phyloP scores from a whole-genome alignment of 139 green algal genomes.

The Chlamydomonas eustigma region DNA sequence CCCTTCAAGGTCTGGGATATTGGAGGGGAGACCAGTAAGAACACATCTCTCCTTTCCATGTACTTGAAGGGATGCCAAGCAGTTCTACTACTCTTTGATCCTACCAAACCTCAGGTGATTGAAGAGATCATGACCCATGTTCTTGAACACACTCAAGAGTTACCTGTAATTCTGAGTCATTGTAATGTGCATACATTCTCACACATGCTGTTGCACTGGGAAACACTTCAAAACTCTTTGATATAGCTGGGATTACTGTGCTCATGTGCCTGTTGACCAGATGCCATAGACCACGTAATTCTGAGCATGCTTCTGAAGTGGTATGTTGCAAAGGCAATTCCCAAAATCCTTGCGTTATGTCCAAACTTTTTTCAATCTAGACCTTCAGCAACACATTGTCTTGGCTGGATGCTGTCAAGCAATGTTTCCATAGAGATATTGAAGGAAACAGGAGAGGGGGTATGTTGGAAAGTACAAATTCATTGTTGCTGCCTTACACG shows the following conservation, averaged over 20 bases:
- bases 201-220: not conserved
- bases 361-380: too few species aligned
- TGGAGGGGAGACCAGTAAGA: conserved; percentile 19
- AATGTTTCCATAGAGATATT: too few species aligned
- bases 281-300: too few species aligned
- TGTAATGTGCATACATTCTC: too few species aligned
- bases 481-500: not conserved
- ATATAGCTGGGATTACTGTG: too few species aligned
- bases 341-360: too few species aligned
- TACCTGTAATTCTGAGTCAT: too few species aligned
- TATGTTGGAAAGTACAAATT: not conserved
- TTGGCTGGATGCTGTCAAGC: conserved; percentile 3
- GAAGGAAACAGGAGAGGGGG: not conserved
- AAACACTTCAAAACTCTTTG: not conserved
- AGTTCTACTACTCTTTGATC: conserved; percentile 31
- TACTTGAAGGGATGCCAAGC: conserved; percentile 33
- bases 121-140: too few species aligned
- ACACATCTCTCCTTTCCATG: conserved; percentile 20
- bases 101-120: conserved; percentile 24
- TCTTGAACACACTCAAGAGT: too few species aligned
- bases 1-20: conserved; percentile 44
- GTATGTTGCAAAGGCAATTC: too few species aligned
- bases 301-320: too few species aligned
- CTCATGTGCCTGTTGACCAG: too few species aligned
- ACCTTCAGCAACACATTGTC: not conserved